These are phyloP conservation scores for Talinum fruticosum DNA, from an alignment of 148 eudicot species.

Conservation along the genomic window DNA sequence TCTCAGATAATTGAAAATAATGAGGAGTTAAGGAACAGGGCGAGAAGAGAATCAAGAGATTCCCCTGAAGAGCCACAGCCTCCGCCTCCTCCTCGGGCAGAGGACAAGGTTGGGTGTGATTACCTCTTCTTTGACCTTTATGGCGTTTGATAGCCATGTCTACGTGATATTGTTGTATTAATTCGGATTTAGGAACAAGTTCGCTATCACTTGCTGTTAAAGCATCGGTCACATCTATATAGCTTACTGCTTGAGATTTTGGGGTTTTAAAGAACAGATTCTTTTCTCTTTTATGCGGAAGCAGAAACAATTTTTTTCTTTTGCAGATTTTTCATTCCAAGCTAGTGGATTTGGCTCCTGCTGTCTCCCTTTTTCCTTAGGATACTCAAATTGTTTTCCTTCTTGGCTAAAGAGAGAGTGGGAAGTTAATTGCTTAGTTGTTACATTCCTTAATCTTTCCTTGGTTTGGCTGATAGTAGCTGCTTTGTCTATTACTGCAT, in stretches of 20 bases:
- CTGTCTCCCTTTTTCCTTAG: not conserved
- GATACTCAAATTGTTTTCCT: not conserved
- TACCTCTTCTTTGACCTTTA: conserved; percentile 3
- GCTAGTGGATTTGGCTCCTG: not conserved
- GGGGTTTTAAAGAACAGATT: not conserved
- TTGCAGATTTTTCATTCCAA: not conserved
- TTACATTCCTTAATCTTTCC: not conserved
- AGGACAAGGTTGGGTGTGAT: conserved; percentile 67
- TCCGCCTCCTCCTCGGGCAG: conserved; percentile 39
- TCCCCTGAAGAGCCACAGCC: conserved; percentile 47
- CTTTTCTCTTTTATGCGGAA: not conserved
- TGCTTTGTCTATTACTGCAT: not conserved
- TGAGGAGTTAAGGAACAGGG: conserved; percentile 51
- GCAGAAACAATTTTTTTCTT: not conserved
- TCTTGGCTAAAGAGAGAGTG: not conserved
- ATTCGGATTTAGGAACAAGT: not conserved
- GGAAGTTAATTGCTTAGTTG: conserved; percentile 5
- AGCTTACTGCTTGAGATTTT: not conserved
- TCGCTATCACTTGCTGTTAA: not conserved
- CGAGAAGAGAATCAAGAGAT: conserved; percentile 51
- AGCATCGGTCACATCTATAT: not conserved
- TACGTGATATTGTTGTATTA: not conserved
- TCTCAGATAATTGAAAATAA: conserved; percentile 64
- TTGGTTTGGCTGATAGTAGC: not conserved
- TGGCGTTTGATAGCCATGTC: not conserved